Conservation (phyloP, 1,284 basidiomycete species). For the Papiliotrema nemorosa region DNA sequence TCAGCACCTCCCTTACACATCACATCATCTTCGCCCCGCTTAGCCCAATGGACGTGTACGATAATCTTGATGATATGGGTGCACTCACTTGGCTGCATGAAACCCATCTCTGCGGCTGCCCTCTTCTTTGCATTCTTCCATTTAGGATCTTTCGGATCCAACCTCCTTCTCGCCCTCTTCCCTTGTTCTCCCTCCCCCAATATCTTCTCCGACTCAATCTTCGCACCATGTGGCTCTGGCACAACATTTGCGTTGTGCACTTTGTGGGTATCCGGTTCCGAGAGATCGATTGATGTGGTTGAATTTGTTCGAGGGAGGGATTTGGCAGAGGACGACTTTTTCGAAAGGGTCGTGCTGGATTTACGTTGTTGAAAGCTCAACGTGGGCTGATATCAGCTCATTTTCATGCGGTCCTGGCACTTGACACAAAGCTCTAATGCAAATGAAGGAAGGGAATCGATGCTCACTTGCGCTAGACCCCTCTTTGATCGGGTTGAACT, state of each 20-base stretch:
- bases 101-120: constrained; percentile 58
- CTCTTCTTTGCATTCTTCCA: constrained; percentile 56
- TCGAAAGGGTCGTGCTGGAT: not conserved
- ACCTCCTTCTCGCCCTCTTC: constrained; percentile 17
- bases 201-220: not conserved
- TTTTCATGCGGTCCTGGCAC: no score
- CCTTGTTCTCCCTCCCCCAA: not conserved
- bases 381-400: no score
- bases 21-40: not conserved
- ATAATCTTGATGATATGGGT: not conserved
- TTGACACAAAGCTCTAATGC: no score
- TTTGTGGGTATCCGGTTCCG: not conserved
- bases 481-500: not conserved
- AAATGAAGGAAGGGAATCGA: not conserved
- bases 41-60: not conserved
- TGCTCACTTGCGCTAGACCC: constrained; percentile 1
- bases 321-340: not conserved
- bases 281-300: not conserved
- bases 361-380: not conserved
- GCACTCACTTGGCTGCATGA: constrained; percentile 60
- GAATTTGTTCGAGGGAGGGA: not conserved
- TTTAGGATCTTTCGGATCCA: constrained; percentile 54
- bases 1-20: not conserved
- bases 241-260: not conserved
- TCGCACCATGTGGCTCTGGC: not conserved